Percentiles rank a stretch among this genome's conserved stretches.
phyloP scores from a whole-genome alignment of 352 stramenopile species.

The Blastocystis sp. region DNA sequence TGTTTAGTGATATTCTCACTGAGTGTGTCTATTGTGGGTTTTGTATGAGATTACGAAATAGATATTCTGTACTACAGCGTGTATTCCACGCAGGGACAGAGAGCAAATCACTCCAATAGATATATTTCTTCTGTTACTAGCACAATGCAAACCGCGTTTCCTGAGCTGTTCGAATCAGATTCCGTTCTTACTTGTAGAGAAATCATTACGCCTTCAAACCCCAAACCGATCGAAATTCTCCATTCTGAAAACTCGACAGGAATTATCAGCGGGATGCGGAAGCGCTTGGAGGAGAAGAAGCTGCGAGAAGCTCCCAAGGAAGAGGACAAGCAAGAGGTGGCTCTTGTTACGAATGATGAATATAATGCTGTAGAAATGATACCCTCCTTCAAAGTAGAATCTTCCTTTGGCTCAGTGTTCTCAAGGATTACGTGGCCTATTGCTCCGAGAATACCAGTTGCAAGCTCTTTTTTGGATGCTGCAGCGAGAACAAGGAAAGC shows the following conservation, averaged over 20 bases:
- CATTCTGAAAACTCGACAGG: background rate
- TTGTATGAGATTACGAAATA: background rate
- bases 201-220: background rate
- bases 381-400: background rate
- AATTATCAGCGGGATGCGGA: constrained; percentile 1
- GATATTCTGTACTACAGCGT: constrained; percentile 40
- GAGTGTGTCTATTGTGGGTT: constrained; percentile 9
- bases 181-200: background rate
- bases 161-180: background rate
- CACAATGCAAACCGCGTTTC: background rate
- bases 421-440: constrained; percentile 69
- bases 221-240: background rate
- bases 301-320: background rate
- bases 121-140: background rate
- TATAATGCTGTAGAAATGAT: background rate
- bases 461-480: constrained; percentile 78
- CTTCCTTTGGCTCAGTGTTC: background rate
- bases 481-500: constrained; percentile 70
- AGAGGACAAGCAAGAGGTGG: background rate
- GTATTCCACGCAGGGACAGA: background rate
- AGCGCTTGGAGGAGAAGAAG: background rate
- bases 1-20: background rate
- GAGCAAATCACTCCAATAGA: background rate
- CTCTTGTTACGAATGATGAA: background rate
- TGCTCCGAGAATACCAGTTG: constrained; percentile 75